These are phyloP conservation scores for Sporisorium iseilematis-ciliati DNA, from an alignment of 1,284 basidiomycete species.

Conservation along the genomic window DNA sequence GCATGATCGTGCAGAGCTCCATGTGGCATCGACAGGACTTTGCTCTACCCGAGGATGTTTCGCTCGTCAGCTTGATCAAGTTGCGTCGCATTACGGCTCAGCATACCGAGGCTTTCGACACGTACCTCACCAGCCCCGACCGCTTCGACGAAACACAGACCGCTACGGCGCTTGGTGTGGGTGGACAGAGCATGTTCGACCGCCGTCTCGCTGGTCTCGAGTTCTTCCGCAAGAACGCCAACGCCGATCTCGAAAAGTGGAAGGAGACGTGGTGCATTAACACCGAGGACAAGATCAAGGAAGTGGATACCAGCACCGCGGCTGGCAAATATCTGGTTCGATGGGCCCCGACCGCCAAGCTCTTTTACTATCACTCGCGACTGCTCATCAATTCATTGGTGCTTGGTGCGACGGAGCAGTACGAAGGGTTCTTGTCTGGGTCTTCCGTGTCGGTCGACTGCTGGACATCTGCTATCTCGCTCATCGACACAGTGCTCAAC, in stretches of 20 bases:
- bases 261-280: conserved; percentile 61
- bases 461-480: conserved; percentile 52
- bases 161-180: conserved; percentile 41
- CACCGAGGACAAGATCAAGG: conserved; percentile 54
- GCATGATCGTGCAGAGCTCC: conserved; percentile 53
- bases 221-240: conserved; percentile 56
- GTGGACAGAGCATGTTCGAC: conserved; percentile 50
- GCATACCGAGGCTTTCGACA: conserved; percentile 54
- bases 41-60: conserved; percentile 58
- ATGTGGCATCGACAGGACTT: conserved; percentile 63
- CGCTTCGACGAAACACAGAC: conserved; percentile 50
- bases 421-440: conserved; percentile 40
- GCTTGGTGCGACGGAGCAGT: conserved; percentile 55
- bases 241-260: conserved; percentile 60
- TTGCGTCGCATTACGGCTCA: conserved; percentile 54
- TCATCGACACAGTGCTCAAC: conserved; percentile 59
- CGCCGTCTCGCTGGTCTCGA: conserved; percentile 50
- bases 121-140: conserved; percentile 45
- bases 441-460: conserved; percentile 54
- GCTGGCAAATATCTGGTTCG: conserved; percentile 58
- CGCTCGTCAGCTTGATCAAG: conserved; percentile 59
- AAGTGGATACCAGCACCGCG: conserved; percentile 50
- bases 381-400: conserved; percentile 59
- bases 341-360: conserved; percentile 56
- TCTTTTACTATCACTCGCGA: conserved; percentile 58